Conservation (phyloP, 345 rosid species). For the Trapa incisa region DNA sequence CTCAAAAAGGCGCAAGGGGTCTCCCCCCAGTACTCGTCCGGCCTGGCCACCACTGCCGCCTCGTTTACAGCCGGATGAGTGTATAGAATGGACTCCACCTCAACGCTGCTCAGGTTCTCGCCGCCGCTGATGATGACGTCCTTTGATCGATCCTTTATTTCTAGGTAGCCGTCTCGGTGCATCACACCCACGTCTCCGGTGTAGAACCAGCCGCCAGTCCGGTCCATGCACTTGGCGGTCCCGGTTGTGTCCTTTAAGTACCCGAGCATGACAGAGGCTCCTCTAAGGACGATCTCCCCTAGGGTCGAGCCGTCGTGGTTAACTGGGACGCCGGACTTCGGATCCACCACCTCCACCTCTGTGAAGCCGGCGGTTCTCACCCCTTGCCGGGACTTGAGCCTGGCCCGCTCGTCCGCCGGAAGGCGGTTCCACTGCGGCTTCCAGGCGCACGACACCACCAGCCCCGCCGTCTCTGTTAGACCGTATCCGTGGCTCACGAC, state of each 20-base stretch:
- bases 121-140: slow-evolving; percentile 80
- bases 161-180: slow-evolving; percentile 11
- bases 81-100: slow-evolving; percentile 62
- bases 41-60: slow-evolving; percentile 78
- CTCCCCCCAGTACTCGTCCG: slow-evolving; percentile 78
- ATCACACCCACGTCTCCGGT: slow-evolving; percentile 10
- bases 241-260: slow-evolving; percentile 52
- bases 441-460: slow-evolving; percentile 59
- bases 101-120: slow-evolving; percentile 68
- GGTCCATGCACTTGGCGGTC: slow-evolving; percentile 19
- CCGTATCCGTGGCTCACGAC: slow-evolving; percentile 66
- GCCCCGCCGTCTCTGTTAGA: slow-evolving; percentile 56
- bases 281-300: slow-evolving; percentile 65
- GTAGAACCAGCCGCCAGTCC: slow-evolving; percentile 8
- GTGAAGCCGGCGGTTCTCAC: slow-evolving; percentile 35
- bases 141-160: slow-evolving; percentile 24
- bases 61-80: slow-evolving; percentile 50
- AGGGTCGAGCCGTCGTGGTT: slow-evolving; percentile 45
- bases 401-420: slow-evolving; percentile 45
- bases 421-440: slow-evolving; percentile 55
- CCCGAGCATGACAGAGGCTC: slow-evolving; percentile 63
- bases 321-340: slow-evolving; percentile 30
- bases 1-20: slow-evolving; percentile 73
- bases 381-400: slow-evolving; percentile 67
- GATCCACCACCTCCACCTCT: slow-evolving; percentile 47